Percentiles rank a stretch among this genome's conserved stretches.
phyloP scores from a whole-genome alignment of 2,329 filamentous ascomycete genomes.

The Pezizomycotina sp. region DNA sequence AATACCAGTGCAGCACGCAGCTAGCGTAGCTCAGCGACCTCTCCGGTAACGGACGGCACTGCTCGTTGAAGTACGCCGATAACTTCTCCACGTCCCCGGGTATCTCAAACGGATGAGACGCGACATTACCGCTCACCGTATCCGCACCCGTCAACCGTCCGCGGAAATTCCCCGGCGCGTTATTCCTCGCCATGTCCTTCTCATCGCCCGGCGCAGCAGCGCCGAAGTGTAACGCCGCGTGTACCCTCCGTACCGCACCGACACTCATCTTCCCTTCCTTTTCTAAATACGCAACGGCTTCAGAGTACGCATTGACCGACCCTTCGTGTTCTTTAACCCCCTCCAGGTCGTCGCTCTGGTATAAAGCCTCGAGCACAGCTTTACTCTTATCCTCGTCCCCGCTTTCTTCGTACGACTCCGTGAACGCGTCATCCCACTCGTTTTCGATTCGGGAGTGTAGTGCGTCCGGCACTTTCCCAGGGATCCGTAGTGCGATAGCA shows the following conservation, averaged over 20 bases:
- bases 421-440: no score
- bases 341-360: conserved; percentile 1
- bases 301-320: background rate
- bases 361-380: conserved; percentile 1
- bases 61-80: conserved; percentile 2
- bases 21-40: conserved; percentile 1
- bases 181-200: background rate
- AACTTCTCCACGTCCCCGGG: background rate
- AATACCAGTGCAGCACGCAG: conserved; percentile 5
- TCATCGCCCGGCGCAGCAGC: no score
- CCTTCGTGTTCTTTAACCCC: background rate
- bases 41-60: background rate
- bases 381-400: conserved; percentile 1
- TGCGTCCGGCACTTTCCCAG: background rate
- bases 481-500: conserved; percentile 2
- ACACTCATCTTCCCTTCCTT: background rate
- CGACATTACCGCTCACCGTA: conserved; percentile 2
- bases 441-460: background rate
- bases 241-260: conserved; percentile 2
- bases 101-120: no score
- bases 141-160: background rate
- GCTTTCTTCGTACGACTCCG: background rate
- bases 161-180: conserved; percentile 3
- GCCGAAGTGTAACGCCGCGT: background rate
- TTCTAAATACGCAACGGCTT: background rate